phyloP scores from a whole-genome alignment of 805 yeast genomes.

The Candida arabinofermentans region DNA sequence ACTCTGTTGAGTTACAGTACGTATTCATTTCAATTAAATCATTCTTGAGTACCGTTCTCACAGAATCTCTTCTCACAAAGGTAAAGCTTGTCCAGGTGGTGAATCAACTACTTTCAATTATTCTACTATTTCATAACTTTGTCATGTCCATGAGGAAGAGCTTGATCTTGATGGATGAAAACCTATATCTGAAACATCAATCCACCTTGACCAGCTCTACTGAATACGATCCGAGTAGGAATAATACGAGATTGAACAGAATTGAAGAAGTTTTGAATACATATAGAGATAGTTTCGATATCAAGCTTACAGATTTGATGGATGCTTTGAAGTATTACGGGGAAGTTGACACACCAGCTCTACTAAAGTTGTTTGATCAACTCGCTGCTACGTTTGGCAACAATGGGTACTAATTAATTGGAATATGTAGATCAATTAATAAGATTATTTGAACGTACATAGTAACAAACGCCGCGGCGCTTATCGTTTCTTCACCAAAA shows the following conservation, averaged over 20 bases:
- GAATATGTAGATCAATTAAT: not conserved
- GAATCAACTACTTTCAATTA: constrained; percentile 42
- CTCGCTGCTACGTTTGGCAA: constrained; percentile 29
- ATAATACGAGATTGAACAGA: constrained; percentile 37
- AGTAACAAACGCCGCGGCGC: too few relatives aligned
- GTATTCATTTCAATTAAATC: constrained; percentile 46
- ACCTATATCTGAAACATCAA: constrained; percentile 39
- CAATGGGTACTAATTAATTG: not conserved
- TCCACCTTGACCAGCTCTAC: constrained; percentile 34
- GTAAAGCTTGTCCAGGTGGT: constrained; percentile 45
- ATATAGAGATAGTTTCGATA: constrained; percentile 42
- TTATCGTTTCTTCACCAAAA: too few relatives aligned
- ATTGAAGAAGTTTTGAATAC: constrained; percentile 38
- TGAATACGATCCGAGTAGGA: constrained; percentile 36
- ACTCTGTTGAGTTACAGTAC: constrained; percentile 33
- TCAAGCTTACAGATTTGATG: constrained; percentile 41
- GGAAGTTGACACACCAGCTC: constrained; percentile 44
- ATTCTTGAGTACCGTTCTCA: constrained; percentile 58
- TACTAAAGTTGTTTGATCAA: constrained; percentile 39
- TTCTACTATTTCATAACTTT: constrained; percentile 46
- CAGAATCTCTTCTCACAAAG: constrained; percentile 65
- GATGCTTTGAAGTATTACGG: constrained; percentile 44
- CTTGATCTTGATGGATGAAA: constrained; percentile 44
- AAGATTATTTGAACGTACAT: too few relatives aligned
- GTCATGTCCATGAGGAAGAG: constrained; percentile 51